Conservation (phyloP, 1,284 basidiomycete genomes). For the Neotropicomus parvogracilis region DNA sequence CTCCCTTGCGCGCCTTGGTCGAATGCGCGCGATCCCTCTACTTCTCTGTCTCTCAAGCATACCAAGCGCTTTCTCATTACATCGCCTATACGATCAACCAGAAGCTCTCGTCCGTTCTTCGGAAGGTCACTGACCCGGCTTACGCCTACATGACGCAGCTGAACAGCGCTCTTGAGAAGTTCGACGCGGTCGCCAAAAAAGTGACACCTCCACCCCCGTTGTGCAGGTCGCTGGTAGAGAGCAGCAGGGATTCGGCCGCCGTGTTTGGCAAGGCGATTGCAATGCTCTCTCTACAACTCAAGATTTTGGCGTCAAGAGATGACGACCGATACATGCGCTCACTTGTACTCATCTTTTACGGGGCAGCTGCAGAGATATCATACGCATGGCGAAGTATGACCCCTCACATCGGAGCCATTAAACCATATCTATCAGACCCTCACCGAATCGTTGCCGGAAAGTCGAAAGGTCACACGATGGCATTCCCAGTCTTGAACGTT, state of each 20-base stretch:
- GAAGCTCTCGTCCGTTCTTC: conserved; percentile 76
- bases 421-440: conserved; percentile 55
- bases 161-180: conserved; percentile 88
- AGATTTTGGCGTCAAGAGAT: conserved; percentile 68
- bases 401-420: conserved; percentile 70
- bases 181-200: conserved; percentile 80
- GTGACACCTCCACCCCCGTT: conserved; percentile 66
- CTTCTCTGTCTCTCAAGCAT: conserved; percentile 90
- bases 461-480: conserved; percentile 21
- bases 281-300: conserved; percentile 80
- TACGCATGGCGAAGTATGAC: conserved; percentile 81
- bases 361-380: conserved; percentile 85
- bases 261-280: conserved; percentile 86
- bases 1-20: conserved; percentile 69
- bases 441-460: conserved; percentile 34
- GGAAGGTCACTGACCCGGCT: conserved; percentile 84
- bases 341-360: conserved; percentile 86
- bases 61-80: conserved; percentile 88
- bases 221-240: conserved; percentile 79
- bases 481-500: conserved; percentile 8
- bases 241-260: conserved; percentile 81
- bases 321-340: conserved; percentile 89
- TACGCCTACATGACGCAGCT: conserved; percentile 79
- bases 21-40: conserved; percentile 90
- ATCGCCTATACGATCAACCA: conserved; percentile 84